phyloP scores from a whole-genome alignment of 495 filamentous ascomycete species.

The Viridothelium virens region DNA sequence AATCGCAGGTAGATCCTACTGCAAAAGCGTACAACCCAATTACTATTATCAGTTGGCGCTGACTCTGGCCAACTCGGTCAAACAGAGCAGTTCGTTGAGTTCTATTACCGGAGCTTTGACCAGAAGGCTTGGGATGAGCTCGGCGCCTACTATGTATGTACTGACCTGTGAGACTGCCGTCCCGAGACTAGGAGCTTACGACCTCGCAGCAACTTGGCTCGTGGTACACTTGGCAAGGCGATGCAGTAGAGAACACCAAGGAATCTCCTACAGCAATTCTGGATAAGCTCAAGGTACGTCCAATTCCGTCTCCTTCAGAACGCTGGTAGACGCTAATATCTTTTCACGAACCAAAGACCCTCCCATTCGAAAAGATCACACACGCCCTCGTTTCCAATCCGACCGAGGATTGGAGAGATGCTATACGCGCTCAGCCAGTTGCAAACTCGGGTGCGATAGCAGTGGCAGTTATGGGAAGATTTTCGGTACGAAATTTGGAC shows the following conservation, averaged over 20 bases:
- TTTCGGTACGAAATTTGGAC: conserved; percentile 50
- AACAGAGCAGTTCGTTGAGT: conserved; percentile 71
- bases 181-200: conserved; percentile 6
- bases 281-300: conserved; percentile 67
- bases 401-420: not conserved
- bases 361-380: conserved; percentile 53
- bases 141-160: conserved; percentile 67
- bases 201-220: conserved; percentile 62
- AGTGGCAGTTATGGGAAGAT: conserved; percentile 75
- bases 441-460: conserved; percentile 56
- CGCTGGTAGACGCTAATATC: not conserved
- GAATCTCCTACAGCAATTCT: conserved; percentile 45
- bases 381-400: no score
- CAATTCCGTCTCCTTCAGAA: not conserved
- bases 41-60: no score
- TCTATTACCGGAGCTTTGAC: conserved; percentile 88
- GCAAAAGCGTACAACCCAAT: no score
- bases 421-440: conserved; percentile 54
- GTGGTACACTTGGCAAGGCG: conserved; percentile 86
- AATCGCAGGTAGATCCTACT: no score
- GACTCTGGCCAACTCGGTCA: not conserved
- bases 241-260: conserved; percentile 45
- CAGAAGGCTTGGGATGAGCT: conserved; percentile 48
- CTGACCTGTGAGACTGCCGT: not conserved
- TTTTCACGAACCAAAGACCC: conserved; percentile 41